Conservation (phyloP, 805 yeast genomes). For the Zygoascus biomembranicola region DNA sequence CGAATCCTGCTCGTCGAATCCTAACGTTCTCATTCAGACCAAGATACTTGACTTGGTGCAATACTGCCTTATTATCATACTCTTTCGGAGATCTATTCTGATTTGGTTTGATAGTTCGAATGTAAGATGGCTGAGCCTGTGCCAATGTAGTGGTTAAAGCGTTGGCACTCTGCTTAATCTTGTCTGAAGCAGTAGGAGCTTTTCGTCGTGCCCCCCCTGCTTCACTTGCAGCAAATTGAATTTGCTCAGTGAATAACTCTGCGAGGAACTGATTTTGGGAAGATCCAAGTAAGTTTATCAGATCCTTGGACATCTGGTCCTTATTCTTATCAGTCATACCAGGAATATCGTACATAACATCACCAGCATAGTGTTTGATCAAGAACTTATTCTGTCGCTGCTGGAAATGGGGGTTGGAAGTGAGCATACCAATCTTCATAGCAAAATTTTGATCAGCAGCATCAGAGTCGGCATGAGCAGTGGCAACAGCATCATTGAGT, state of each 20-base stretch:
- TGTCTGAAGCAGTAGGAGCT: constrained; percentile 95
- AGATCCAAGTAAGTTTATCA: constrained; percentile 68
- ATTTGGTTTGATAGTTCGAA: constrained; percentile 95
- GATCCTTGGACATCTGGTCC: constrained; percentile 84
- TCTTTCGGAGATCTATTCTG: constrained; percentile 87
- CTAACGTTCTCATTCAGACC: constrained; percentile 96
- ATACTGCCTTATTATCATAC: constrained; percentile 78
- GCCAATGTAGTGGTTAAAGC: constrained; percentile 82
- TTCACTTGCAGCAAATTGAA: constrained; percentile 48
- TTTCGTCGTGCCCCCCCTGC: constrained; percentile 41
- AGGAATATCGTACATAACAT: constrained; percentile 82
- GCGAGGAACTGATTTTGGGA: constrained; percentile 59
- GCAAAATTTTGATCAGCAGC: constrained; percentile 97
- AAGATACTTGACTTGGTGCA: constrained; percentile 91
- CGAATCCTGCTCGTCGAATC: constrained; percentile 97
- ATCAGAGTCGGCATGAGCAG: constrained; percentile 94
- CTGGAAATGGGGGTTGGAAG: constrained; percentile 80
- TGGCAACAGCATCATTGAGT: constrained; percentile 91
- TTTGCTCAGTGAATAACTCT: constrained; percentile 52
- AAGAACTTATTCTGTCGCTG: constrained; percentile 79
- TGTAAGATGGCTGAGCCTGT: constrained; percentile 88
- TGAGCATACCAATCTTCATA: constrained; percentile 79
- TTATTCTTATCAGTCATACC: constrained; percentile 96
- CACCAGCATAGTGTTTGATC: constrained; percentile 97
- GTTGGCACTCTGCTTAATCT: constrained; percentile 87